Percentiles rank a stretch among this genome's conserved stretches.
Evolutionary conservation across 306 rosid species (phyloP).

Genomic region (Quercus engelmannii): DNA sequence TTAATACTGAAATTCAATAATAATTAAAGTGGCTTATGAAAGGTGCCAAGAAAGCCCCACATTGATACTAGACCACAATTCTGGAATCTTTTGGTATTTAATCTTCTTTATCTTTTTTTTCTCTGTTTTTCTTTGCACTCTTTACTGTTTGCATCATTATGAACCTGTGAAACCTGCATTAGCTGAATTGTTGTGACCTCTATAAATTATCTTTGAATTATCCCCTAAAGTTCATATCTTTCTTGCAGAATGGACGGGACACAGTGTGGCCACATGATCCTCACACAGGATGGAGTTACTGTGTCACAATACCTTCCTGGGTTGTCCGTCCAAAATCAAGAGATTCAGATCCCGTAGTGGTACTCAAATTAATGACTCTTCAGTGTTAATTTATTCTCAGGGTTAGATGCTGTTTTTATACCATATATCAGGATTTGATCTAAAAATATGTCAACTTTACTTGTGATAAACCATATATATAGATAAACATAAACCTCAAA

Average conservation of each 20-base stretch:
- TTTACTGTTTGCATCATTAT: not conserved
- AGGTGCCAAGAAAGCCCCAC: no score
- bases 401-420: constrained; percentile 39
- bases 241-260: constrained; percentile 75
- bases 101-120: no score
- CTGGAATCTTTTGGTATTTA: no score
- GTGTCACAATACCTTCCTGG: constrained; percentile 78
- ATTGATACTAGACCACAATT: no score
- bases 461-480: not conserved
- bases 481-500: not conserved
- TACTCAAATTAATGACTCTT: constrained; percentile 41
- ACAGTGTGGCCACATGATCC: constrained; percentile 92
- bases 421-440: constrained; percentile 23
- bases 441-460: not conserved
- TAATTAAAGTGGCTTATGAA: no score
- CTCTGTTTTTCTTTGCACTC: no score
- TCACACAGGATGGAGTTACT: constrained; percentile 84
- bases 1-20: no score
- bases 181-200: constrained; percentile 4
- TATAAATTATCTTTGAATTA: not conserved
- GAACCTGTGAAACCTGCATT: not conserved
- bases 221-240: constrained; percentile 4
- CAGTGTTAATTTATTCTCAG: constrained; percentile 33
- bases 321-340: constrained; percentile 74
- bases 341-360: constrained; percentile 87